These are phyloP conservation scores for Chenopodium formosanum DNA, from an alignment of 148 eudicot species.

Conservation along the genomic window DNA sequence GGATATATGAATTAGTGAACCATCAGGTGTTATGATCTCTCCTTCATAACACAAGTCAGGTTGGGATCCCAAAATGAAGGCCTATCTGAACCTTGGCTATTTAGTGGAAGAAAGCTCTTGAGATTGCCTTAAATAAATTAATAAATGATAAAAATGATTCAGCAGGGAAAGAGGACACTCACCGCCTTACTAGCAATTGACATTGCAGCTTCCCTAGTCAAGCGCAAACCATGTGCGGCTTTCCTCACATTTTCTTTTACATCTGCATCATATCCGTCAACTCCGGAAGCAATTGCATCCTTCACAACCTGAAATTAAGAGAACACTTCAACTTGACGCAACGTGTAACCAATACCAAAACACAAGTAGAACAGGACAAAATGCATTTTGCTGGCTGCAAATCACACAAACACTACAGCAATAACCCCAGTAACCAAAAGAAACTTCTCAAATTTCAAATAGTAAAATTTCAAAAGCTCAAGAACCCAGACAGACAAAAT, in stretches of 20 bases:
- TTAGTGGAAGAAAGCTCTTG: background rate
- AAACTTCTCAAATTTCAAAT: background rate
- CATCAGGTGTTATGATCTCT: background rate
- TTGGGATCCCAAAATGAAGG: background rate
- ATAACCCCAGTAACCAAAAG: too few relatives aligned
- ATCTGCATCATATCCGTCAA: slow-evolving; percentile 78
- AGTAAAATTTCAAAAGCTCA: background rate
- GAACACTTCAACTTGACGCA: slow-evolving; percentile 7
- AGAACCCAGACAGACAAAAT: background rate
- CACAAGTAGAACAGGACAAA: background rate
- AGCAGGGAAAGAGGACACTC: slow-evolving; percentile 29
- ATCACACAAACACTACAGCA: background rate
- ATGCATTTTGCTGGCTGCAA: background rate
- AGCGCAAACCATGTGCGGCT: slow-evolving; percentile 96
- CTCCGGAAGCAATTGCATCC: slow-evolving; percentile 83
- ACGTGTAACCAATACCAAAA: background rate
- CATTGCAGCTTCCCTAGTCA: slow-evolving; percentile 88
- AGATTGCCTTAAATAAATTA: background rate
- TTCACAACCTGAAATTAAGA: slow-evolving; percentile 61
- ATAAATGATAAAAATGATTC: background rate
- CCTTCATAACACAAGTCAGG: background rate
- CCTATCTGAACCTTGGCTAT: background rate
- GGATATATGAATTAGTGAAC: slow-evolving; percentile 6
- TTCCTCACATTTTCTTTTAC: slow-evolving; percentile 70
- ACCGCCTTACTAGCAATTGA: slow-evolving; percentile 94